phyloP scores from a whole-genome alignment of 2,329 filamentous ascomycete genomes.

The Aspergillus pseudoterreus region DNA sequence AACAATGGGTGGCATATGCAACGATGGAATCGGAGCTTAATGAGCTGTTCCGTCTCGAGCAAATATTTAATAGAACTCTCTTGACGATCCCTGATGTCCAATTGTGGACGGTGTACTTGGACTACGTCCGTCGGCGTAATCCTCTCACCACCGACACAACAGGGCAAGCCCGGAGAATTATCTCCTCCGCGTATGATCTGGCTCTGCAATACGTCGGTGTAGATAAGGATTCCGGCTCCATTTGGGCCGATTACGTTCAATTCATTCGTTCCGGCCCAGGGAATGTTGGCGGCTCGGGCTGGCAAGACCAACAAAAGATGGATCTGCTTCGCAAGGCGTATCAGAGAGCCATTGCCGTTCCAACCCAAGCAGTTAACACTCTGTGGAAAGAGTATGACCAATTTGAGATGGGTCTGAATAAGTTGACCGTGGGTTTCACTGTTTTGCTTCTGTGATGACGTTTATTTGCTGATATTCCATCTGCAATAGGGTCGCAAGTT shows the following conservation, averaged over 20 bases:
- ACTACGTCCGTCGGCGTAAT: conserved; percentile 89
- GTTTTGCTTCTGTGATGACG: not conserved
- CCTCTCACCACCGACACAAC: conserved; percentile 76
- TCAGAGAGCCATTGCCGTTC: conserved; percentile 82
- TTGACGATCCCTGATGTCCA: conserved; percentile 76
- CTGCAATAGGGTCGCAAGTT: conserved; percentile 78
- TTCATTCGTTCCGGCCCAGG: conserved; percentile 89
- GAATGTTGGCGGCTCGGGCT: conserved; percentile 75
- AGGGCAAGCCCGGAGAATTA: conserved; percentile 70
- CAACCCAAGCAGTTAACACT: conserved; percentile 74
- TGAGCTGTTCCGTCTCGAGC: conserved; percentile 74
- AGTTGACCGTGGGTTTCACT: conserved; percentile 64
- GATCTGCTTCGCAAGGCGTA: conserved; percentile 88
- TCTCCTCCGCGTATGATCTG: conserved; percentile 87
- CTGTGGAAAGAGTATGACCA: conserved; percentile 98
- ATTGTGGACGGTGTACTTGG: conserved; percentile 89
- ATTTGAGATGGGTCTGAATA: conserved; percentile 92
- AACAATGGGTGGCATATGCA: conserved; percentile 85
- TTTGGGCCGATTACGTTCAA: conserved; percentile 94
- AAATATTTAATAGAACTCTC: conserved; percentile 77
- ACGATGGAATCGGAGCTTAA: conserved; percentile 86
- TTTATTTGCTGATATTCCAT: conserved; percentile 8
- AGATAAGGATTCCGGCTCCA: conserved; percentile 80
- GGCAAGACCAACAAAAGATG: conserved; percentile 99
- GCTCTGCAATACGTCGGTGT: conserved; percentile 85